These are phyloP conservation scores for Hypoxylon sp. DNA, from an alignment of 2,329 filamentous ascomycete genomes.

Conservation along the genomic window DNA sequence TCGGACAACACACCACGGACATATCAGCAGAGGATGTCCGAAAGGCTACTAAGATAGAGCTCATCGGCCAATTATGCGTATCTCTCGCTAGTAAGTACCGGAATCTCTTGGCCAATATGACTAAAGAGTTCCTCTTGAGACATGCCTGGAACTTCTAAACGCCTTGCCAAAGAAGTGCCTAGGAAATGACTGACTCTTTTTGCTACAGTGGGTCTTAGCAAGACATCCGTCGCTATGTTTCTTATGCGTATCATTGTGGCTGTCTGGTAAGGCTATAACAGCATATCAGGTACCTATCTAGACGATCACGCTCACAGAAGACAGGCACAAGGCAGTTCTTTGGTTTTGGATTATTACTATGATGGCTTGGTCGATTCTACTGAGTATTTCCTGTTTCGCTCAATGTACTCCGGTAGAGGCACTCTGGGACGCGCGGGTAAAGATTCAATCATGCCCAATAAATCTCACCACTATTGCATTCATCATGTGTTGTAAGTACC, in stretches of 20 bases:
- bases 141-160: neutral
- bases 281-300: neutral
- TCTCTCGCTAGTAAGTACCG: conserved; percentile 25
- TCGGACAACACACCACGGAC: conserved; percentile 37
- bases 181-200: neutral
- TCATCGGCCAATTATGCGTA: conserved; percentile 34
- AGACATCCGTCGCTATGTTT: conserved; percentile 39
- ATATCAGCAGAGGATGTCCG: conserved; percentile 28
- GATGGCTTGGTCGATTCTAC: conserved; percentile 35
- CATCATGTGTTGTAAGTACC: conserved; percentile 42
- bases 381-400: conserved; percentile 34
- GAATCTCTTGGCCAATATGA: neutral
- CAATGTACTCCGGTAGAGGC: conserved; percentile 39
- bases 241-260: conserved; percentile 40
- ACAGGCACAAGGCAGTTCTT: conserved; percentile 40
- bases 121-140: neutral
- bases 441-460: conserved; percentile 24
- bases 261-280: conserved; percentile 20
- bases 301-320: neutral
- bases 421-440: conserved; percentile 36
- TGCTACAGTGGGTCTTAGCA: conserved; percentile 35
- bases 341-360: conserved; percentile 44
- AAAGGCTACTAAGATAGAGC: conserved; percentile 34
- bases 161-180: neutral
- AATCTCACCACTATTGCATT: conserved; percentile 38